phyloP scores from a whole-genome alignment of 805 yeast species.

The Metahyphopichia silvanorum region DNA sequence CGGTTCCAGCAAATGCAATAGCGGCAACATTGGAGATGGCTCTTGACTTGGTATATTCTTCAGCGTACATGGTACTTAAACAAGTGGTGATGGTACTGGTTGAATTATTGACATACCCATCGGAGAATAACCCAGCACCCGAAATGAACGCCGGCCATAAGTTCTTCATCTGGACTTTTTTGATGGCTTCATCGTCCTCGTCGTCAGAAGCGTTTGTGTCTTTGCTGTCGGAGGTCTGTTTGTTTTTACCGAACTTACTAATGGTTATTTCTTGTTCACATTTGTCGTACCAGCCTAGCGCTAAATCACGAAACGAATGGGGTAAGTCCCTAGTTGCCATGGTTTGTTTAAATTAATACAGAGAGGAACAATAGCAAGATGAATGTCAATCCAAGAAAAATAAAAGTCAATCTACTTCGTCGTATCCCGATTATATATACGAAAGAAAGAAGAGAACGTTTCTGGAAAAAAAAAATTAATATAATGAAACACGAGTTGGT shows the following conservation, averaged over 20 bases:
- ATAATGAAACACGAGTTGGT: no score
- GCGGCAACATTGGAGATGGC: constrained; percentile 82
- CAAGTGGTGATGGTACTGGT: constrained; percentile 76
- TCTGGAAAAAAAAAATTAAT: no score
- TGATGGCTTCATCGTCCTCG: constrained; percentile 16
- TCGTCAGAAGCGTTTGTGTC: constrained; percentile 15
- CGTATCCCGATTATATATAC: no score
- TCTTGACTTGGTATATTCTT: constrained; percentile 53
- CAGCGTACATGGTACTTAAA: constrained; percentile 62
- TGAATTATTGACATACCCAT: constrained; percentile 88
- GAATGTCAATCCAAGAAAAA: no score
- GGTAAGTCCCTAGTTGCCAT: constrained; percentile 52
- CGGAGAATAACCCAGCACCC: constrained; percentile 92
- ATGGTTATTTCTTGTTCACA: constrained; percentile 43
- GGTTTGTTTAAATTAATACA: not conserved
- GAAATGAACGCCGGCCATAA: constrained; percentile 72
- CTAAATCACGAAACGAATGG: constrained; percentile 29
- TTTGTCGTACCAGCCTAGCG: constrained; percentile 41
- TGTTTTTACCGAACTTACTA: constrained; percentile 16
- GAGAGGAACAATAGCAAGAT: not conserved
- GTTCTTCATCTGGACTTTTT: constrained; percentile 15
- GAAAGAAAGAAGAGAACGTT: no score
- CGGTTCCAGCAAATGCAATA: constrained; percentile 90
- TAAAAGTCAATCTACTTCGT: no score
- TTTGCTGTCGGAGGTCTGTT: constrained; percentile 2